phyloP scores from a whole-genome alignment of 1,284 basidiomycete genomes.

The Gymnopus androsaceus region DNA sequence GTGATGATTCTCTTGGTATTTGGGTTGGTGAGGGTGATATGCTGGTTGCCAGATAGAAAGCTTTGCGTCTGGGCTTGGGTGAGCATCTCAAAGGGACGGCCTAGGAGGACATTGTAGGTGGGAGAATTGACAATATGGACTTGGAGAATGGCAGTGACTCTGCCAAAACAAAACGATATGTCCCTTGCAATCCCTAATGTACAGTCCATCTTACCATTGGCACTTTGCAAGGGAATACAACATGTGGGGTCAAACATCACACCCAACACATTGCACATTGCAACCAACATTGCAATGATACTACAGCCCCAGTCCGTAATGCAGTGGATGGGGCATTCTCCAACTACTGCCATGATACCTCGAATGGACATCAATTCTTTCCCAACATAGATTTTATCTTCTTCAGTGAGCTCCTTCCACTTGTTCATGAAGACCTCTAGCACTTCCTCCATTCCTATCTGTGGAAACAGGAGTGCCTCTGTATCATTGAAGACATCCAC shows the following conservation, averaged over 20 bases:
- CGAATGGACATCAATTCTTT: constrained; percentile 21
- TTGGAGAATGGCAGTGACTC: constrained; percentile 26
- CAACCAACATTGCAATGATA: too few relatives aligned
- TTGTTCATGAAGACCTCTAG: not conserved
- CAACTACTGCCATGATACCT: too few relatives aligned
- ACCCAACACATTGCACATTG: constrained; percentile 12
- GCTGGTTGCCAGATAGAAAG: not conserved
- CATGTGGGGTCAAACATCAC: constrained; percentile 24
- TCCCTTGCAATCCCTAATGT: constrained; percentile 28
- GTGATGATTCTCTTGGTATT: not conserved
- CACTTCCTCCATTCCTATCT: too few relatives aligned
- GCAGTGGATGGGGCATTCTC: too few relatives aligned
- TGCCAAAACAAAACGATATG: constrained; percentile 26
- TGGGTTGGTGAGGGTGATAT: not conserved
- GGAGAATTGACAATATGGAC: too few relatives aligned
- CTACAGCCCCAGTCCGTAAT: too few relatives aligned
- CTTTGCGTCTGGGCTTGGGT: constrained; percentile 21
- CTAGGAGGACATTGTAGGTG: too few relatives aligned
- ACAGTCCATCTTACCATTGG: constrained; percentile 22
- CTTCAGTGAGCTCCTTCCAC: not conserved
- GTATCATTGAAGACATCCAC: too few relatives aligned
- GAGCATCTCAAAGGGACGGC: constrained; percentile 35
- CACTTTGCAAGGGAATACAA: constrained; percentile 24
- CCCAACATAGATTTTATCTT: not conserved
- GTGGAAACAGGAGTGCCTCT: too few relatives aligned